Percentiles rank a stretch among this genome's conserved stretches.
These are phyloP conservation scores for Effrenium voratum DNA, from an alignment of 73 alveolate genomes.

Conservation along the genomic window DNA sequence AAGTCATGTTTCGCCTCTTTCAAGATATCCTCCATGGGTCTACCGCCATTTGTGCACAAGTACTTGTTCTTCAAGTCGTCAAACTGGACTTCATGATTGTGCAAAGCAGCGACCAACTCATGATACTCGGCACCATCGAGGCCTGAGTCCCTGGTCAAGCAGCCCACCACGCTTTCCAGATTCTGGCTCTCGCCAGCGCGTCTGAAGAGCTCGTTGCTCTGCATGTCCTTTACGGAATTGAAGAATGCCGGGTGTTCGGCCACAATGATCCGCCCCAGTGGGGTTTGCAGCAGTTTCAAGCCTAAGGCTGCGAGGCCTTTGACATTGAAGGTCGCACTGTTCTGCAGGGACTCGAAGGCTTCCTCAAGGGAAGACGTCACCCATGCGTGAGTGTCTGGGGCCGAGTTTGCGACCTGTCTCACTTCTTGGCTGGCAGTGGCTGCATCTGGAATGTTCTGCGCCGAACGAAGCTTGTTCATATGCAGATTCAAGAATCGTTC, in stretches of 20 bases:
- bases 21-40: background rate
- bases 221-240: conserved; percentile 5
- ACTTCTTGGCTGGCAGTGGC: conserved; percentile 15
- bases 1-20: conserved; percentile 13
- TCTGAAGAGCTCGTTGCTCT: background rate
- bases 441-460: conserved; percentile 10
- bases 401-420: conserved; percentile 8
- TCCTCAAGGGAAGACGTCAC: conserved; percentile 15
- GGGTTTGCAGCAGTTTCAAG: background rate
- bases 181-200: conserved; percentile 29
- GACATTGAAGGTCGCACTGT: conserved; percentile 7
- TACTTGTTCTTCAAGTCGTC: conserved; percentile 12
- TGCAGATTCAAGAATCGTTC: conserved; percentile 1
- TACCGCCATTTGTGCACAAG: background rate
- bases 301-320: conserved; percentile 29
- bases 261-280: background rate
- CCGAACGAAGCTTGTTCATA: conserved; percentile 8
- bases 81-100: background rate
- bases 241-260: conserved; percentile 28
- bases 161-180: background rate
- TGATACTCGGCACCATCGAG: conserved; percentile 15
- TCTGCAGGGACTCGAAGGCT: conserved; percentile 18
- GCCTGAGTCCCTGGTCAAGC: background rate
- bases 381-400: conserved; percentile 37
- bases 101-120: background rate